Conservation (phyloP, 75 land plant genomes). For the Pinus tabuliformis region DNA sequence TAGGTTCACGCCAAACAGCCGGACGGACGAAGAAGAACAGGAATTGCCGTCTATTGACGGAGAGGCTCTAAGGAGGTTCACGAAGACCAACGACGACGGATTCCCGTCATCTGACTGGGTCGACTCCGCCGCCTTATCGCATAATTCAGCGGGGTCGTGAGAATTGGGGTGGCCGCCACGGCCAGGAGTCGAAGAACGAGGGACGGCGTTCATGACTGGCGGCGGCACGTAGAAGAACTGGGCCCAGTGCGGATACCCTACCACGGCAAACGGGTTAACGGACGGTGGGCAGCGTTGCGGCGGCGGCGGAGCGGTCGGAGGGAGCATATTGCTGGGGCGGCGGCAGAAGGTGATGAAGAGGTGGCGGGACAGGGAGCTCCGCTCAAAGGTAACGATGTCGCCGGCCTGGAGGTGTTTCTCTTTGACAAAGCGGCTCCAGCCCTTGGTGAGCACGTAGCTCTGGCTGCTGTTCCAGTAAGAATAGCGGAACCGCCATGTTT, state of each 20-base stretch:
- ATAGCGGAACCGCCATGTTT: conserved; percentile 64
- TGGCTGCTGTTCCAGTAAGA: conserved; percentile 88
- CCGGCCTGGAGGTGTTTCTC: conserved; percentile 56
- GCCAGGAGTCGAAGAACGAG: too few species aligned
- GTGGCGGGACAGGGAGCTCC: conserved; percentile 7
- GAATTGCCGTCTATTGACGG: neutral
- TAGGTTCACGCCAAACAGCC: neutral
- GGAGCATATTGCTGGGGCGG: neutral
- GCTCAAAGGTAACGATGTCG: conserved; percentile 54
- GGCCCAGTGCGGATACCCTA: too few species aligned
- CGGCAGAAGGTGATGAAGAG: conserved; percentile 24
- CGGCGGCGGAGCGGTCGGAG: neutral
- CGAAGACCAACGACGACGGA: too few species aligned
- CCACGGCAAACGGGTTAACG: too few species aligned
- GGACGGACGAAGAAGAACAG: neutral
- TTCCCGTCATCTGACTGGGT: too few species aligned
- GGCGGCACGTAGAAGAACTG: too few species aligned
- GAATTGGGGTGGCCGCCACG: too few species aligned
- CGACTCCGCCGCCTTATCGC: too few species aligned
- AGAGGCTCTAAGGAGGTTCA: too few species aligned
- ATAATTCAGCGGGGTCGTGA: too few species aligned
- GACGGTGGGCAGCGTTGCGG: too few species aligned
- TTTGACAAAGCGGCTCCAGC: conserved; percentile 81
- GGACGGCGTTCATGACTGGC: too few species aligned
- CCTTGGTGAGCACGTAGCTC: conserved; percentile 74